phyloP scores from a whole-genome alignment of 2,329 filamentous ascomycete genomes.

The Alternaria gaisen region DNA sequence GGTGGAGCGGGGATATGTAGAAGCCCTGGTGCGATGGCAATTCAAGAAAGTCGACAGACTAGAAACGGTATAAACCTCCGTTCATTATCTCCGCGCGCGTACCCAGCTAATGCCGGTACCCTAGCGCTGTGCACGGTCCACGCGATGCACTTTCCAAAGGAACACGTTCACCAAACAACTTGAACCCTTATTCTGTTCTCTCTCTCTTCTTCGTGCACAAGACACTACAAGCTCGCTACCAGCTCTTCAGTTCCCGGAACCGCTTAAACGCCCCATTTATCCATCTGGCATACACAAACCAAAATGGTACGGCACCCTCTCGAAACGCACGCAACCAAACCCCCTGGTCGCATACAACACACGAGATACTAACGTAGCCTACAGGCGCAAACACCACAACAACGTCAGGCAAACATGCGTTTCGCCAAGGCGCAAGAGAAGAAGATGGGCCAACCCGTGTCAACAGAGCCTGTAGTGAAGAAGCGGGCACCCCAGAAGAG shows the following conservation, averaged over 20 bases:
- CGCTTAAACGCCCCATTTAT: neutral
- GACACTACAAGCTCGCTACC: slow-evolving; percentile 1
- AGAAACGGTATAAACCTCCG: slow-evolving; percentile 17
- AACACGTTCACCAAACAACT: slow-evolving; percentile 20
- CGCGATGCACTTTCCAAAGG: slow-evolving; percentile 26
- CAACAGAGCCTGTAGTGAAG: slow-evolving; percentile 57
- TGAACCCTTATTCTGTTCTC: slow-evolving; percentile 4
- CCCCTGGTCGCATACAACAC: neutral
- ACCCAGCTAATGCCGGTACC: slow-evolving; percentile 3
- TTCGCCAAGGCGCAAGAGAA: slow-evolving; percentile 77
- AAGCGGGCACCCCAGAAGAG: slow-evolving; percentile 57
- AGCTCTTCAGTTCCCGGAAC: neutral
- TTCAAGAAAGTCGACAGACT: slow-evolving; percentile 4
- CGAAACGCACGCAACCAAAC: neutral
- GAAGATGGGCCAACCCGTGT: slow-evolving; percentile 73
- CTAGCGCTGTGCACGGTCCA: slow-evolving; percentile 15
- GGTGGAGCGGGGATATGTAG: neutral
- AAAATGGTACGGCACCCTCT: slow-evolving; percentile 3
- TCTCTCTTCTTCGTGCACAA: neutral
- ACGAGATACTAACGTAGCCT: neutral
- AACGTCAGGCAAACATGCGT: slow-evolving; percentile 81
- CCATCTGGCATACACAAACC: neutral
- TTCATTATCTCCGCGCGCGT: slow-evolving; percentile 32
- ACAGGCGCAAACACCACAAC: slow-evolving; percentile 84
- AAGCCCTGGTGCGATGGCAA: neutral